phyloP scores from a whole-genome alignment of 1,284 basidiomycete genomes.

The Coniophora puteana region DNA sequence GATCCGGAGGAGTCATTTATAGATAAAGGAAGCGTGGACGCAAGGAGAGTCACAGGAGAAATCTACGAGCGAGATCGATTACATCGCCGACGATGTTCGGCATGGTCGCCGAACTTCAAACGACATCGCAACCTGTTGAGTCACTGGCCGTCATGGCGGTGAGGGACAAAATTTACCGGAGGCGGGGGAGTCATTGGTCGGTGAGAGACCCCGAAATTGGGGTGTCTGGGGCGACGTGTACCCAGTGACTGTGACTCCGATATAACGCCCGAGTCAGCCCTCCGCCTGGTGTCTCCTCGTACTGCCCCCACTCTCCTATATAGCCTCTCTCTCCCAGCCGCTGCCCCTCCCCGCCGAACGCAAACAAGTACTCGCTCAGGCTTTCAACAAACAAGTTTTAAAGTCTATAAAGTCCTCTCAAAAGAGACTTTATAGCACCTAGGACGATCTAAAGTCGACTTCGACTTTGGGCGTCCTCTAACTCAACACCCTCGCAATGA shows the following conservation, averaged over 20 bases:
- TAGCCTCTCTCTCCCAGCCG: neutral
- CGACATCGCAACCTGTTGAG: too few species aligned
- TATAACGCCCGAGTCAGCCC: conserved; percentile 10
- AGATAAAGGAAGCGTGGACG: too few species aligned
- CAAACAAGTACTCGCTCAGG: too few species aligned
- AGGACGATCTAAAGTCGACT: conserved; percentile 28
- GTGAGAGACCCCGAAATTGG: too few species aligned
- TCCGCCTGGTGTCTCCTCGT: conserved; percentile 4
- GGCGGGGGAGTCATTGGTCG: conserved; percentile 1
- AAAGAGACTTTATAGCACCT: conserved; percentile 21
- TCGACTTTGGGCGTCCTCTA: conserved; percentile 29
- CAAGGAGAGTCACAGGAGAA: too few species aligned
- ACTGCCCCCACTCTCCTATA: conserved; percentile 9
- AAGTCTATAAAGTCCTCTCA: conserved; percentile 23
- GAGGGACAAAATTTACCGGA: neutral
- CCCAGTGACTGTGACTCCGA: conserved; percentile 14
- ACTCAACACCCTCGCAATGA: conserved; percentile 34
- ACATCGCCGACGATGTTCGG: too few species aligned
- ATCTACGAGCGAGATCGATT: too few species aligned
- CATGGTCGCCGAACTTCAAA: too few species aligned
- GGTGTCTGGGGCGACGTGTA: neutral
- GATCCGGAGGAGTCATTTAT: too few species aligned
- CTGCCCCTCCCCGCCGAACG: too few species aligned
- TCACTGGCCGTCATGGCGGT: too few species aligned
- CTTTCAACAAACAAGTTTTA: neutral